Conservation (phyloP, 495 filamentous ascomycete genomes). For the Coniosporium apollinis region DNA sequence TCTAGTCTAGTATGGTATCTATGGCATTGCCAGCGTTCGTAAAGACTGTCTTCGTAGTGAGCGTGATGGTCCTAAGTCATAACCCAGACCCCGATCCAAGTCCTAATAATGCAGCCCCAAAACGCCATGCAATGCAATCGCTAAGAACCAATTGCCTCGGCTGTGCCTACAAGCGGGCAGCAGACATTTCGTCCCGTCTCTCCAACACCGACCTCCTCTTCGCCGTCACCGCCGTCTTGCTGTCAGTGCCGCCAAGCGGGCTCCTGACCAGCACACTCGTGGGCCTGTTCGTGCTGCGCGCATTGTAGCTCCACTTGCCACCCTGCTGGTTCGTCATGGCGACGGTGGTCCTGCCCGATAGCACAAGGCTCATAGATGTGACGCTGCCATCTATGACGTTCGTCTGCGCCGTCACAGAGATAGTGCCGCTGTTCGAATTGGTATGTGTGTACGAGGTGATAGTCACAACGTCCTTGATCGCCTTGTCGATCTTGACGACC, state of each 20-base stretch:
- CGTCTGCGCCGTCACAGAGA: constrained; percentile 9
- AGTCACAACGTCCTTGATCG: constrained; percentile 6
- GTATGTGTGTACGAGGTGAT: constrained; percentile 9
- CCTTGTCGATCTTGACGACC: constrained; percentile 6
- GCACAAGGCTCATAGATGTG: constrained; percentile 5
- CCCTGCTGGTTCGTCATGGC: constrained; percentile 4
- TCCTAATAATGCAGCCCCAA: too few relatives aligned
- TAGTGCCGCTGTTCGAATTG: constrained; percentile 6
- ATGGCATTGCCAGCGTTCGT: too few relatives aligned
- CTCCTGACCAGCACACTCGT: constrained; percentile 7
- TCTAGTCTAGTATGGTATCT: too few relatives aligned
- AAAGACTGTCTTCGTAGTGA: too few relatives aligned
- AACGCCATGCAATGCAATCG: too few relatives aligned
- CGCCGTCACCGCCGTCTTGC: background rate
- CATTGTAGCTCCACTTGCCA: constrained; percentile 7
- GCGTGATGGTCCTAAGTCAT: too few relatives aligned
- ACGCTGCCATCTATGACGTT: constrained; percentile 9
- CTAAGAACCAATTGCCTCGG: too few relatives aligned
- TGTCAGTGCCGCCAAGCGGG: background rate
- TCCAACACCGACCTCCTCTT: too few relatives aligned
- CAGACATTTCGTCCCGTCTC: too few relatives aligned
- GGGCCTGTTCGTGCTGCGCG: constrained; percentile 6
- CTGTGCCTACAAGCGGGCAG: too few relatives aligned
- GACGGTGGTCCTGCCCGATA: constrained; percentile 5
- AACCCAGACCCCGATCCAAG: too few relatives aligned